Evolutionary conservation across 371 early-diverging fungal species (phyloP).

Genomic region (Mortierella sp.): DNA sequence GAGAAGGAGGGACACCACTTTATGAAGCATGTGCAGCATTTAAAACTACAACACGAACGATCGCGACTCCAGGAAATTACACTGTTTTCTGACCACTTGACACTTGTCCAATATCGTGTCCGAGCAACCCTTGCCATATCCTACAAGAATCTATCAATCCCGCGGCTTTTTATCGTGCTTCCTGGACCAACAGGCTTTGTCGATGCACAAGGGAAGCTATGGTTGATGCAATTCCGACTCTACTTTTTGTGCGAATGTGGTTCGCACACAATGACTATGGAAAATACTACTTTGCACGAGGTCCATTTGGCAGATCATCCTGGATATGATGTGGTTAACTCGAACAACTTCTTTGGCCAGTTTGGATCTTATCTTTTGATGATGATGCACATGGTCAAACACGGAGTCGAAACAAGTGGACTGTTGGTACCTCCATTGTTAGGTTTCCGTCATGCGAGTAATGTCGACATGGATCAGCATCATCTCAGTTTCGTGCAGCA

Average conservation of each 20-base stretch:
- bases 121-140: slow-evolving; percentile 12
- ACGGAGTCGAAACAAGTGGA: background rate
- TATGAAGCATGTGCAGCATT: too few relatives aligned
- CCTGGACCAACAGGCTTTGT: background rate
- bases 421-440: background rate
- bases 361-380: slow-evolving; percentile 7
- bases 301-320: slow-evolving; percentile 12
- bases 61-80: background rate
- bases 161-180: slow-evolving; percentile 28
- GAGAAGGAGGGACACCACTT: too few relatives aligned
- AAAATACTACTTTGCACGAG: background rate
- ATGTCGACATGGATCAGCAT: background rate
- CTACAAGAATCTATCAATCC: slow-evolving; percentile 20
- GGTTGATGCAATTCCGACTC: background rate
- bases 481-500: background rate
- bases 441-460: background rate
- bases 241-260: slow-evolving; percentile 10
- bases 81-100: slow-evolving; percentile 7
- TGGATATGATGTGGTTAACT: slow-evolving; percentile 1
- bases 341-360: slow-evolving; percentile 1
- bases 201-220: background rate
- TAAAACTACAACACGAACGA: too few relatives aligned
- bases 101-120: slow-evolving; percentile 2
- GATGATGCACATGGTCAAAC: slow-evolving; percentile 8
- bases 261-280: background rate